phyloP scores from a whole-genome alignment of 371 early-diverging fungal species.

The Funneliformis caledonium region DNA sequence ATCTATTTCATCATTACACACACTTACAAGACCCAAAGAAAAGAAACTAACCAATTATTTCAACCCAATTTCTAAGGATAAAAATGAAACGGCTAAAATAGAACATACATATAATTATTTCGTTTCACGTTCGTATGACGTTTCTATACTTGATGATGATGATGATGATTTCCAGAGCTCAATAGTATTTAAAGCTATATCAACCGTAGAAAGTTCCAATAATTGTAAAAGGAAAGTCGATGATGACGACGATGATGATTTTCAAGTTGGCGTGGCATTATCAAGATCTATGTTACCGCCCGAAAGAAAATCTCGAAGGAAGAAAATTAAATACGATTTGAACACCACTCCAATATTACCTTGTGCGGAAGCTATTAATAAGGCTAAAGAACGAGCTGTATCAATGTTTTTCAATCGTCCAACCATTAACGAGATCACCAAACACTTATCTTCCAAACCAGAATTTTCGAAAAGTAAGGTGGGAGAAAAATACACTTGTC shows the following conservation, averaged over 20 bases:
- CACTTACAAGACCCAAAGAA: not conserved
- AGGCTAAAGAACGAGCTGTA: not conserved
- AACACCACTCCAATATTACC: conserved; percentile 16
- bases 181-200: not conserved
- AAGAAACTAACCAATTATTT: conserved; percentile 8
- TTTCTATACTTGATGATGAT: not conserved
- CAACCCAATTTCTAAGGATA: not conserved
- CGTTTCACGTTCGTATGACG: not conserved
- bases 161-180: conserved; percentile 22
- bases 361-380: not conserved
- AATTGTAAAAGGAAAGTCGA: not conserved
- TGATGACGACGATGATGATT: conserved; percentile 4
- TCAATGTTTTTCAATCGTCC: not conserved
- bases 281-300: not conserved
- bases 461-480: not conserved
- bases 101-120: not conserved
- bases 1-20: not conserved
- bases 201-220: not conserved
- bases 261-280: not conserved
- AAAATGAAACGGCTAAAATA: not conserved
- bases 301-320: not conserved
- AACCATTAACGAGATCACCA: not conserved
- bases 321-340: not conserved
- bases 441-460: not conserved
- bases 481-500: not conserved